Conservation (phyloP, 2,329 filamentous ascomycete species). For the Coniella vitis region DNA sequence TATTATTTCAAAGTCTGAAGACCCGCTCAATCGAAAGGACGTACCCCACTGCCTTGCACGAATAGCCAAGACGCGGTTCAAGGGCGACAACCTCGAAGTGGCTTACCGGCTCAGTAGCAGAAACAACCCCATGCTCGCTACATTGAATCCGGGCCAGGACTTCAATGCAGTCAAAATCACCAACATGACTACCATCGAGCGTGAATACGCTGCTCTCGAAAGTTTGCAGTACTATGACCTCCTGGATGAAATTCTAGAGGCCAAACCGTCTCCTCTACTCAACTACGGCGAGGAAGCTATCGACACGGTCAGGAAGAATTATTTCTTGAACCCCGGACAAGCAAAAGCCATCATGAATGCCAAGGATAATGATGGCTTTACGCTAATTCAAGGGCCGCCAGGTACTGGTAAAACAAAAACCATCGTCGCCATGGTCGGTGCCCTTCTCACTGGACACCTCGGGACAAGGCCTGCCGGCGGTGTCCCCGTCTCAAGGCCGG, state of each 20-base stretch:
- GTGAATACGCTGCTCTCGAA: conserved; percentile 87
- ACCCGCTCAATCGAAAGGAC: conserved; percentile 58
- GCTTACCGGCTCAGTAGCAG: conserved; percentile 74
- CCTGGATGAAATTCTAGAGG: conserved; percentile 79
- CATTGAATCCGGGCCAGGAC: conserved; percentile 61
- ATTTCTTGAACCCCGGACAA: conserved; percentile 81
- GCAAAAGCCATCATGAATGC: conserved; percentile 88
- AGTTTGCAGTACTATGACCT: conserved; percentile 93
- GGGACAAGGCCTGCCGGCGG: conserved; percentile 33
- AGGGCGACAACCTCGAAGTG: conserved; percentile 75
- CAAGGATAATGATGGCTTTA: conserved; percentile 93
- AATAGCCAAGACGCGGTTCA: conserved; percentile 71
- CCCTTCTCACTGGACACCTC: conserved; percentile 61
- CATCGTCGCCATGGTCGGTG: conserved; percentile 91
- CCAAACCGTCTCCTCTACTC: conserved; percentile 82
- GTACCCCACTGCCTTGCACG: conserved; percentile 80
- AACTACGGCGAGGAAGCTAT: conserved; percentile 71
- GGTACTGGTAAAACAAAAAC: conserved; percentile 99
- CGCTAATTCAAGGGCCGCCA: conserved; percentile 89
- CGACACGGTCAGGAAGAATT: conserved; percentile 63
- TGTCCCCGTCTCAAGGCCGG: conserved; percentile 38
- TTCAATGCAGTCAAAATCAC: conserved; percentile 77
- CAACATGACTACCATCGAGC: conserved; percentile 89
- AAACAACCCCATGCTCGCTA: conserved; percentile 53
- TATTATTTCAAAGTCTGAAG: conserved; percentile 67